Percentiles rank a stretch among this genome's conserved stretches.
phyloP scores from a whole-genome alignment of 495 filamentous ascomycete genomes.

The Trichoderma gamsii region DNA sequence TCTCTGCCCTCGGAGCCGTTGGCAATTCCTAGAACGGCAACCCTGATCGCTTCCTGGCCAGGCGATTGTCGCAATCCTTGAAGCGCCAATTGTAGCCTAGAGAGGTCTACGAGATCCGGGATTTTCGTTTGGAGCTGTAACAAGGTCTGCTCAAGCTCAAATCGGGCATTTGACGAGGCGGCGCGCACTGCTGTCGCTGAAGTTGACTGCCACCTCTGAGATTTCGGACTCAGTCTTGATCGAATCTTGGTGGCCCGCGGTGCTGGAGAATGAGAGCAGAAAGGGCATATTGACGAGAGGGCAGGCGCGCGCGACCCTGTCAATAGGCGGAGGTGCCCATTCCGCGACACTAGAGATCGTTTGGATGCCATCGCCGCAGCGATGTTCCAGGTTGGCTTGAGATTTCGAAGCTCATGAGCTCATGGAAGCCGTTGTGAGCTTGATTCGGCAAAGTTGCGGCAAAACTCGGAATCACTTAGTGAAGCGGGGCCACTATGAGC shows the following conservation, averaged over 20 bases:
- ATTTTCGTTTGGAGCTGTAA: conserved; percentile 55
- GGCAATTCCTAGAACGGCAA: conserved; percentile 52
- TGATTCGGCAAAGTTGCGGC: conserved; percentile 9
- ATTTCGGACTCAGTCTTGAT: background rate
- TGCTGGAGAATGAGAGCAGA: background rate
- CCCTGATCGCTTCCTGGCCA: conserved; percentile 57
- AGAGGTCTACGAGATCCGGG: conserved; percentile 62
- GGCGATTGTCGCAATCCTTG: conserved; percentile 63
- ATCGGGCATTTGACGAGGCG: conserved; percentile 27
- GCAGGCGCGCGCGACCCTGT: background rate
- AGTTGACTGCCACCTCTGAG: conserved; percentile 15
- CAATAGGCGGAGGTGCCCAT: conserved; percentile 4
- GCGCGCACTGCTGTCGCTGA: conserved; percentile 12
- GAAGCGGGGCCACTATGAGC: background rate
- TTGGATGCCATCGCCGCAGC: conserved; percentile 14
- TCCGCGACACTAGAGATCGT: conserved; percentile 9
- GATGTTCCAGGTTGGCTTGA: background rate
- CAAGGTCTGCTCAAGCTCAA: conserved; percentile 56
- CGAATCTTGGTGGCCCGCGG: background rate
- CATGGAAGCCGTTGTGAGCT: background rate
- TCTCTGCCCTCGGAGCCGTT: conserved; percentile 25
- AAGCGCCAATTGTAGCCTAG: conserved; percentile 72
- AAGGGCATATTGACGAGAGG: background rate
- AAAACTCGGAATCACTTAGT: background rate
- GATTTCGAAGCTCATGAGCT: conserved; percentile 8